Evolutionary conservation across 768 basidiomycete species (phyloP), one percentile per base, ranked within the genome.

Genomic region (Sporobolomyces phaffii): DNA sequence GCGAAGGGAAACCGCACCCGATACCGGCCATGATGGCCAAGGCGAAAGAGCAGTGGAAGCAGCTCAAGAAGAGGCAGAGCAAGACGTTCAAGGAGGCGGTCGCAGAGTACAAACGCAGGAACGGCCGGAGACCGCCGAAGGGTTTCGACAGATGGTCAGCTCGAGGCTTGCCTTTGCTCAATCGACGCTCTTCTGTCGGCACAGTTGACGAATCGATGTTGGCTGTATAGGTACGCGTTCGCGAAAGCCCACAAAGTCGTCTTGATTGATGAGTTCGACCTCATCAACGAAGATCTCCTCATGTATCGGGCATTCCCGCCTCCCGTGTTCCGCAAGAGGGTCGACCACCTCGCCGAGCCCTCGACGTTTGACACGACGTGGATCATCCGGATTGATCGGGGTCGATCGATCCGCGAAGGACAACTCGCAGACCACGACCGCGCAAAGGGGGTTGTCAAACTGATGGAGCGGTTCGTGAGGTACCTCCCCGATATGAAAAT

Each of bases 91-190:
- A 59, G 11, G 73, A 79, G 63, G 79, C 79, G 0, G 77, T 79
- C 0, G 47, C 15, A 29, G 79, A 79, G 67, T 80, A 80, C 65
- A 73, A 64, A 34, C 70, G 76, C 59, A 50, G 79, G 44, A 76
- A 80, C 62, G 77, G 77, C 20, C 63, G 79, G 14, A 60, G 62
- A 22, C 79, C 79, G 22, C 79, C 79, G 11, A 78, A 73, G 68
- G 79, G 79, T 2, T 79, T 79, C 51, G 79, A 79, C 64, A 48
- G 72, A 70, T 73, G 73, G 74, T 75, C 47, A 58, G 68, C 29
- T 20, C 15, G 2, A 15, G 45, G 26, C 1, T 22, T 38, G 13
- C 48, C 8, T 18, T 11, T 10, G 31, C 1, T 13, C 31, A 13
- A 20, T 18, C 13, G 17, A n/a, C 26, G n/a, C 10, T 1, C 18